A percentile compares a stretch with the other conserved stretches of the same genome.
Conservation (phyloP, 208 protist species). For the Tritrichomonas foetus region DNA sequence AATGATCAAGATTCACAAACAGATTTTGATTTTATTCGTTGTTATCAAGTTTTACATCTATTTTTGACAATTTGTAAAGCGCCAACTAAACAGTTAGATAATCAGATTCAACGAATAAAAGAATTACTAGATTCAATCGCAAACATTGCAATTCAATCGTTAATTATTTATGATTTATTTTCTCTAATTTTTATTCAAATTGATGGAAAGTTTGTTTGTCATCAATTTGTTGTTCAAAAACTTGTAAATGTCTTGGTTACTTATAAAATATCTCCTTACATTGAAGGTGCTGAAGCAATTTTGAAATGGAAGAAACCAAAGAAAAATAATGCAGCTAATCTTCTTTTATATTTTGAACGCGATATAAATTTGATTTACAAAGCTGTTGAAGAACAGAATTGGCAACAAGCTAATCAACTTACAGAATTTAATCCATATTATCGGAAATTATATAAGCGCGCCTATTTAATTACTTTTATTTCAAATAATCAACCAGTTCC, state of each 20-base stretch:
- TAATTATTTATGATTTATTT: not conserved
- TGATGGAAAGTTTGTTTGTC: not conserved
- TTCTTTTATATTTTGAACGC: not conserved
- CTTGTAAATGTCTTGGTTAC: not conserved
- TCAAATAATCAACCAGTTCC: no score
- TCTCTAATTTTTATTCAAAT: not conserved
- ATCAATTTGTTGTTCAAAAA: not conserved
- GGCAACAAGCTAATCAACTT: not conserved
- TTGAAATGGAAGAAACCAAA: not conserved
- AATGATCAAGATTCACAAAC: not conserved
- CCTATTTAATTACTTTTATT: no score
- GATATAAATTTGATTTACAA: not conserved
- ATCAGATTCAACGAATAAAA: not conserved
- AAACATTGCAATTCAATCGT: not conserved
- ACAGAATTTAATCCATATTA: not conserved
- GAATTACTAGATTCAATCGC: not conserved
- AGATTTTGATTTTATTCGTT: slow-evolving; percentile 24
- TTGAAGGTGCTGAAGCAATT: not conserved
- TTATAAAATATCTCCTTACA: not conserved
- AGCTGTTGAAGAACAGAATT: not conserved
- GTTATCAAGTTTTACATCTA: not conserved
- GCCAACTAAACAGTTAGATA: not conserved
- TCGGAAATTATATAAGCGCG: not conserved
- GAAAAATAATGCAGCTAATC: not conserved
- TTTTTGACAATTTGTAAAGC: not conserved